Conservation (phyloP, 257 asterid species). For the Solanum megistacrolobum region DNA sequence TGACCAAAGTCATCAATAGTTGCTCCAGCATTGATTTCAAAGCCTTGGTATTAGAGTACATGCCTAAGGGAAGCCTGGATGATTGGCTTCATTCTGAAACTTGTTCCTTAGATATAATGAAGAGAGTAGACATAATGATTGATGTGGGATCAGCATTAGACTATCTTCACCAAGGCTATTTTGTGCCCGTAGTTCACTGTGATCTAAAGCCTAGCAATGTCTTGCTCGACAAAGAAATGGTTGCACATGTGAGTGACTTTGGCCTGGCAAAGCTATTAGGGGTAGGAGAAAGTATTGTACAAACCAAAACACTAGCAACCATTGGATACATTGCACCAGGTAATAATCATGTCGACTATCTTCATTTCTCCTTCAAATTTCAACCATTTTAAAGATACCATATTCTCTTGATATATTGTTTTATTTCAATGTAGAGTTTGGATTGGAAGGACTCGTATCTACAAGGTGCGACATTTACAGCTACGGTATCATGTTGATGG, state of each 20-base stretch:
- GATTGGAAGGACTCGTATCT: slow-evolving; percentile 36
- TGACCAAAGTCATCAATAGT: slow-evolving; percentile 14
- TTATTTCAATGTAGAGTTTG: slow-evolving; percentile 21
- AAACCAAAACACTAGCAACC: slow-evolving; percentile 13
- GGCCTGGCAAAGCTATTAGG: slow-evolving; percentile 14
- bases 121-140: slow-evolving; percentile 14
- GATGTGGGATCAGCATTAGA: slow-evolving; percentile 13
- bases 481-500: slow-evolving; percentile 34
- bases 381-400: not conserved
- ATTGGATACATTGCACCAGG: slow-evolving; percentile 26
- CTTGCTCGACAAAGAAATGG: slow-evolving; percentile 12
- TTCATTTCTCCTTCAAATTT: not conserved
- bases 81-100: slow-evolving; percentile 4
- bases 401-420: not conserved
- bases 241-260: slow-evolving; percentile 18
- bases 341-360: not conserved
- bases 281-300: not conserved
- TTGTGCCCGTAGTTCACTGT: slow-evolving; percentile 9
- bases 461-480: slow-evolving; percentile 33
- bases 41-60: slow-evolving; percentile 18
- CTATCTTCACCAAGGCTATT: slow-evolving; percentile 17
- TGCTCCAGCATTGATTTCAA: slow-evolving; percentile 15
- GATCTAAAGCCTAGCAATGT: slow-evolving; percentile 21
- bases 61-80: slow-evolving; percentile 19
- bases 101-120: not conserved